phyloP scores from a whole-genome alignment of 2,329 filamentous ascomycete genomes.

The Arthrobotrys conoides region DNA sequence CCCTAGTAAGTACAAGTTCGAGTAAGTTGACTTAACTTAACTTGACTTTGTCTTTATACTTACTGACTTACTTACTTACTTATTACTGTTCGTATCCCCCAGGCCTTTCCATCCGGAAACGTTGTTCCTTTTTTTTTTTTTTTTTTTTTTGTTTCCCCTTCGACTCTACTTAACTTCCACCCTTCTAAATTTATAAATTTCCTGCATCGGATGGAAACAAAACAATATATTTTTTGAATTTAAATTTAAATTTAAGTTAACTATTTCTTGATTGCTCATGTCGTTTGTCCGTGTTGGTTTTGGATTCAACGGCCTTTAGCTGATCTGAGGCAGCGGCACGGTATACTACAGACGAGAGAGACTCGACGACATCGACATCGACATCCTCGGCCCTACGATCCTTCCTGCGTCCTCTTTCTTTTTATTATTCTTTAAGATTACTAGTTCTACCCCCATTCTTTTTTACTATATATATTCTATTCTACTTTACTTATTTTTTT shows the following conservation, averaged over 20 bases:
- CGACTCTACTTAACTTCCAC: constrained; percentile 32
- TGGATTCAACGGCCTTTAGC: background rate
- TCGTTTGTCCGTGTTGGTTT: constrained; percentile 32
- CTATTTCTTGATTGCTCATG: constrained; percentile 18
- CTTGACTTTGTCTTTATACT: constrained; percentile 57
- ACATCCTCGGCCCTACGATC: too few species aligned
- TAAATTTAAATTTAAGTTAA: too few species aligned
- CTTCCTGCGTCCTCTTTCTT: too few species aligned
- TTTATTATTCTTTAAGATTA: background rate
- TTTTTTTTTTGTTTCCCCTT: too few species aligned
- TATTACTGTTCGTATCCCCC: constrained; percentile 60
- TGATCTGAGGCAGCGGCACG: too few species aligned
- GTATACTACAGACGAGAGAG: too few species aligned
- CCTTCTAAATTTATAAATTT: too few species aligned
- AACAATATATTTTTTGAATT: constrained; percentile 16
- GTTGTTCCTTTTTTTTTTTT: constrained; percentile 36
- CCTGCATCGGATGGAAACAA: constrained; percentile 1
- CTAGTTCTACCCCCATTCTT: too few species aligned
- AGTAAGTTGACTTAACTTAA: constrained; percentile 20
- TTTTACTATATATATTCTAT: background rate
- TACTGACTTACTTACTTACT: constrained; percentile 24
- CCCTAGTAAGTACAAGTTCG: background rate
- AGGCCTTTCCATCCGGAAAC: constrained; percentile 53
- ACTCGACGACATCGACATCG: constrained; percentile 1
- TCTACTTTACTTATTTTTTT: constrained; percentile 3